Percentiles rank a stretch among this genome's conserved stretches.
Evolutionary conservation across 306 rosid species (phyloP).

Genomic region (Cucurbita pepo): DNA sequence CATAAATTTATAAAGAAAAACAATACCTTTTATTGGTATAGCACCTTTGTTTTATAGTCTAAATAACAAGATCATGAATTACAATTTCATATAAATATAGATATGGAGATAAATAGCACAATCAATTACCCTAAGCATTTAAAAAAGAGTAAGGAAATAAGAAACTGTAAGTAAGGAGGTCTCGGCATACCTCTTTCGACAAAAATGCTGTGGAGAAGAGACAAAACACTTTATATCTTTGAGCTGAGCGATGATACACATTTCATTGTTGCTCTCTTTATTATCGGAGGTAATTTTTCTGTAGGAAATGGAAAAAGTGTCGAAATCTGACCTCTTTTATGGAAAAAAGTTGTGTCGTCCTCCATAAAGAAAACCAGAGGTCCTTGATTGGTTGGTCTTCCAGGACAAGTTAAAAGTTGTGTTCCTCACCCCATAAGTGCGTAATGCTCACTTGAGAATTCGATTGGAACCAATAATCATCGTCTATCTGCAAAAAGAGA

Average conservation of each 20-base stretch:
- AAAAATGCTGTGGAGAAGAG: not conserved
- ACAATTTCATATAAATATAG: not conserved
- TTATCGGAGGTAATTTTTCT: not conserved
- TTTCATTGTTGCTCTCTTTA: not conserved
- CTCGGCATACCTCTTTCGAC: not conserved
- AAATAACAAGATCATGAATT: not conserved
- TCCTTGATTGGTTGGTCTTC: not conserved
- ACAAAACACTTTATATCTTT: not conserved
- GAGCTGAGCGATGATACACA: not conserved
- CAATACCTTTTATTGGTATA: not conserved
- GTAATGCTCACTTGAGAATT: conserved; percentile 46
- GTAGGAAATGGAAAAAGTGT: not conserved
- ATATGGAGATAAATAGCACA: not conserved
- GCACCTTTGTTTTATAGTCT: not conserved
- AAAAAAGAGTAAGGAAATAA: not conserved
- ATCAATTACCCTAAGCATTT: not conserved
- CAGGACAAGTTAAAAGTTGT: conserved; percentile 4
- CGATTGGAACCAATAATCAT: conserved; percentile 76
- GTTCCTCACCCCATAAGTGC: conserved; percentile 51
- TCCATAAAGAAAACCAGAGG: conserved; percentile 1
- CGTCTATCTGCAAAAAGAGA: conserved; percentile 31
- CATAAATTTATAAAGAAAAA: not conserved
- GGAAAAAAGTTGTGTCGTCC: not conserved
- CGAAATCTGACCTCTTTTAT: not conserved
- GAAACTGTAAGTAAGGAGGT: not conserved